Conservation (phyloP, 2,329 filamentous ascomycete species). For the Aureobasidium melanogenum region DNA sequence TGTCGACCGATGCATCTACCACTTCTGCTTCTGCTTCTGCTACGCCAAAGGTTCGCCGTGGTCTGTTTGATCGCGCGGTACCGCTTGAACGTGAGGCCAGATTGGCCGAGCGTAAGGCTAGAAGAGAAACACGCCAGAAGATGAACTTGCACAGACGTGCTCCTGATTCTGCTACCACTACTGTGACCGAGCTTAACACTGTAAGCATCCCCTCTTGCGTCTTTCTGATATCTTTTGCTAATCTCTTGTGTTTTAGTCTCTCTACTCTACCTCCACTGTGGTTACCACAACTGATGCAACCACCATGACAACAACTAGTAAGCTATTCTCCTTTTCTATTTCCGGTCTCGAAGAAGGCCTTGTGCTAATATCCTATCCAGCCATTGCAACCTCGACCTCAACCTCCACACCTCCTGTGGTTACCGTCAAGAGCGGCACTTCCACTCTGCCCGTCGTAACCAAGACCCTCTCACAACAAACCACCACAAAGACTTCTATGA, state of each 20-base stretch:
- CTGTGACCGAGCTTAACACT: slow-evolving; percentile 24
- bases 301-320: slow-evolving; percentile 1
- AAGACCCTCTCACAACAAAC: background rate
- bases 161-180: slow-evolving; percentile 25
- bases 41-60: slow-evolving; percentile 18
- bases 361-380: background rate
- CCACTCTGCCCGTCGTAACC: background rate
- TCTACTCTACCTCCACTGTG: slow-evolving; percentile 18
- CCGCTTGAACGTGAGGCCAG: slow-evolving; percentile 15
- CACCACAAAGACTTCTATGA: slow-evolving; percentile 10
- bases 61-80: slow-evolving; percentile 10
- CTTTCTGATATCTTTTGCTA: background rate
- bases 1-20: slow-evolving; percentile 14
- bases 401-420: slow-evolving; percentile 3
- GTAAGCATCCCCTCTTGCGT: background rate
- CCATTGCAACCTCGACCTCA: background rate
- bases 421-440: slow-evolving; percentile 10
- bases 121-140: slow-evolving; percentile 16
- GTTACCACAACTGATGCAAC: slow-evolving; percentile 12
- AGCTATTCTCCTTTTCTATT: background rate
- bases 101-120: slow-evolving; percentile 21
- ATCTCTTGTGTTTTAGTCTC: background rate
- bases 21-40: slow-evolving; percentile 10
- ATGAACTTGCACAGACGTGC: slow-evolving; percentile 24
- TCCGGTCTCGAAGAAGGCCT: background rate